A percentile compares a stretch with the other conserved stretches of the same genome.
phyloP scores from a whole-genome alignment of 495 filamentous ascomycete genomes.

The Annulohypoxylon nitens region DNA sequence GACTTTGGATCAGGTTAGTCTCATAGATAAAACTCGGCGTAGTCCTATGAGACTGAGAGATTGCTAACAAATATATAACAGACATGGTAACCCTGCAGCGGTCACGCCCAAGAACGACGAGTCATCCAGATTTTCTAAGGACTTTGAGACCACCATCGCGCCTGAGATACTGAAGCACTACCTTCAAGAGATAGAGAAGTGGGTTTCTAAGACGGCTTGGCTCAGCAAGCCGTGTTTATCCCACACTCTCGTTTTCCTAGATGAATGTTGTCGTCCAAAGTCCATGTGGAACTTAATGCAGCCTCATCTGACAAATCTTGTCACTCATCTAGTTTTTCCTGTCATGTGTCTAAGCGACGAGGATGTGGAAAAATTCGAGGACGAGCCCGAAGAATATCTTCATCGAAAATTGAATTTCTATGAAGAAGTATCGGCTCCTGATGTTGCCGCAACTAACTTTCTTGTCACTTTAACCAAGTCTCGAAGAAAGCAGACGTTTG shows the following conservation, averaged over 20 bases:
- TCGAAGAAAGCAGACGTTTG: slow-evolving; percentile 94
- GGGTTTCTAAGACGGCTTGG: slow-evolving; percentile 95
- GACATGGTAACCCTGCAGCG: slow-evolving; percentile 87
- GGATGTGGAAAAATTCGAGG: slow-evolving; percentile 92
- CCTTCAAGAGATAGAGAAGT: slow-evolving; percentile 92
- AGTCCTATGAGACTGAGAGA: neutral
- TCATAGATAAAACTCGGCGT: slow-evolving; percentile 5
- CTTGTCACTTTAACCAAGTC: slow-evolving; percentile 93
- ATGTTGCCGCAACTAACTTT: slow-evolving; percentile 97
- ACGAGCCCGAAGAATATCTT: slow-evolving; percentile 94
- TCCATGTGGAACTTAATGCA: slow-evolving; percentile 95
- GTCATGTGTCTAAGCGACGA: slow-evolving; percentile 93
- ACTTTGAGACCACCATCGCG: slow-evolving; percentile 90
- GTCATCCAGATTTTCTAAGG: slow-evolving; percentile 83
- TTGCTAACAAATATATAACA: slow-evolving; percentile 57
- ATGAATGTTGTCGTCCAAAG: slow-evolving; percentile 98
- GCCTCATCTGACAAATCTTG: slow-evolving; percentile 89
- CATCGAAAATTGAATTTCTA: slow-evolving; percentile 98
- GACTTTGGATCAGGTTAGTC: slow-evolving; percentile 88
- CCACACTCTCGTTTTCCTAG: slow-evolving; percentile 91
- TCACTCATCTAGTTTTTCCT: slow-evolving; percentile 94
- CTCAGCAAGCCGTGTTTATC: slow-evolving; percentile 93
- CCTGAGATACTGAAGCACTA: slow-evolving; percentile 96
- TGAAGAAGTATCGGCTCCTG: slow-evolving; percentile 94
- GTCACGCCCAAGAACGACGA: slow-evolving; percentile 74